These are phyloP conservation scores for Hyaloperonospora brassicae DNA, from an alignment of 352 stramenopile genomes.

Conservation along the genomic window DNA sequence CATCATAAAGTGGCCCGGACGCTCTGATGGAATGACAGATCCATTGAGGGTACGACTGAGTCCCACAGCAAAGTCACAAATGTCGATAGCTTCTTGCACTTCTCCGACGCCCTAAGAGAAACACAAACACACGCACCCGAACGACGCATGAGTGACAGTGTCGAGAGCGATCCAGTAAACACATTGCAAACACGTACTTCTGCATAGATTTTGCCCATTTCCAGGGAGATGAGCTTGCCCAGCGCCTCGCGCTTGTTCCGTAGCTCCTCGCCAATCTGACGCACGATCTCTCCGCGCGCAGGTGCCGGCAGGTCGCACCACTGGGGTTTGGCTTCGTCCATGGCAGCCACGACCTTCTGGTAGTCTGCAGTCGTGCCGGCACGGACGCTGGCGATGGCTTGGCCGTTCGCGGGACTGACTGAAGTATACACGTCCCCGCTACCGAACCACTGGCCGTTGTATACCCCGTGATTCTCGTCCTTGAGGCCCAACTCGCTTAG, in stretches of 20 bases:
- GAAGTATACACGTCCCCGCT: constrained; percentile 76
- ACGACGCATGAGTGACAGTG: not conserved
- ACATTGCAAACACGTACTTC: constrained; percentile 33
- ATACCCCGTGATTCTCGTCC: constrained; percentile 81
- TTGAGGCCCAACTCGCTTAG: constrained; percentile 71
- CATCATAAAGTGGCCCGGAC: constrained; percentile 90
- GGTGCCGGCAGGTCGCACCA: constrained; percentile 86
- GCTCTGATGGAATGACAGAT: constrained; percentile 86
- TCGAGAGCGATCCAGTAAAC: not conserved
- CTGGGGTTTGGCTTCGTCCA: constrained; percentile 75
- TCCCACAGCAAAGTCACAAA: constrained; percentile 91
- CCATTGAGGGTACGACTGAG: constrained; percentile 84
- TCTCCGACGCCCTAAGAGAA: constrained; percentile 78
- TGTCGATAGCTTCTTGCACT: constrained; percentile 91
- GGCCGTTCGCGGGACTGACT: constrained; percentile 77
- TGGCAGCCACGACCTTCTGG: constrained; percentile 66
- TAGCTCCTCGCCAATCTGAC: constrained; percentile 87
- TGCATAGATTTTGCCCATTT: constrained; percentile 92
- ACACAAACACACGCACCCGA: constrained; percentile 3
- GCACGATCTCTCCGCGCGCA: constrained; percentile 85
- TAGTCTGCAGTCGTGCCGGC: constrained; percentile 81
- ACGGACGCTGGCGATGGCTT: constrained; percentile 76
- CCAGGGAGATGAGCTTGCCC: constrained; percentile 84
- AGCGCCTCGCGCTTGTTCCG: constrained; percentile 85
- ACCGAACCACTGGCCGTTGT: constrained; percentile 83